Evolutionary conservation across 2,329 filamentous ascomycete genomes (phyloP).

Genomic region (Fusarium abutilonis): DNA sequence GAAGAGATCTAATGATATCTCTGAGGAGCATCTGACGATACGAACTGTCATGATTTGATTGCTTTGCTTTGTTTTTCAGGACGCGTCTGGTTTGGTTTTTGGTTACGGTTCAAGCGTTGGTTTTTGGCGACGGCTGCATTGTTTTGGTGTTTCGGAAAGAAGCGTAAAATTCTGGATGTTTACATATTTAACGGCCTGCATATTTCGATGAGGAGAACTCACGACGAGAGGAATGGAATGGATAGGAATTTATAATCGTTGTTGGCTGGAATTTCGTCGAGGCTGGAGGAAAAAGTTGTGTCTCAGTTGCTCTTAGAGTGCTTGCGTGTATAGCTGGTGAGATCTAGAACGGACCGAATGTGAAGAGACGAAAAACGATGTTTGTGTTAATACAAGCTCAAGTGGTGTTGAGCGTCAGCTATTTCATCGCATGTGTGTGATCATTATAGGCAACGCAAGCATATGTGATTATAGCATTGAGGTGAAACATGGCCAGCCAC

Average conservation of each 20-base stretch:
- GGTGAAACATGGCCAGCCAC: constrained; percentile 23
- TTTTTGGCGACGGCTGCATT: constrained; percentile 22
- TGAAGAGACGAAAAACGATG: constrained; percentile 4
- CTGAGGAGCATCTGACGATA: constrained; percentile 19
- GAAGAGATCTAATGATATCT: constrained; percentile 2
- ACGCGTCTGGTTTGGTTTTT: constrained; percentile 5
- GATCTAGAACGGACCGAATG: constrained; percentile 10
- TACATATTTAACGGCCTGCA: constrained; percentile 13
- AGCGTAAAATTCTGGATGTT: constrained; percentile 13
- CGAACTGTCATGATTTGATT: constrained; percentile 12
- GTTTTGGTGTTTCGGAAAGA: constrained; percentile 35
- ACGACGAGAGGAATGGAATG: constrained; percentile 19
- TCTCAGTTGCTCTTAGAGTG: constrained; percentile 17
- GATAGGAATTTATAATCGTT: constrained; percentile 28
- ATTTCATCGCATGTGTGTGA: constrained; percentile 3
- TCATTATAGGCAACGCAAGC: constrained; percentile 12
- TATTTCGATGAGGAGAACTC: constrained; percentile 12
- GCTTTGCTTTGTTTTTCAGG: constrained; percentile 2
- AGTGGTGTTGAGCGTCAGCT: constrained; percentile 1
- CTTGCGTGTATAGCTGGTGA: background rate
- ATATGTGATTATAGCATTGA: background rate
- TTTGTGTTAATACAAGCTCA: constrained; percentile 7
- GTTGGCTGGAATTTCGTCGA: constrained; percentile 6
- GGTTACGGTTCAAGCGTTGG: constrained; percentile 21
- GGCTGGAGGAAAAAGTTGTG: constrained; percentile 12